A percentile compares a stretch with the other conserved stretches of the same genome.
Evolutionary conservation across 805 yeast genomes (phyloP).

Genomic region (Debaryomyces hansenii): DNA sequence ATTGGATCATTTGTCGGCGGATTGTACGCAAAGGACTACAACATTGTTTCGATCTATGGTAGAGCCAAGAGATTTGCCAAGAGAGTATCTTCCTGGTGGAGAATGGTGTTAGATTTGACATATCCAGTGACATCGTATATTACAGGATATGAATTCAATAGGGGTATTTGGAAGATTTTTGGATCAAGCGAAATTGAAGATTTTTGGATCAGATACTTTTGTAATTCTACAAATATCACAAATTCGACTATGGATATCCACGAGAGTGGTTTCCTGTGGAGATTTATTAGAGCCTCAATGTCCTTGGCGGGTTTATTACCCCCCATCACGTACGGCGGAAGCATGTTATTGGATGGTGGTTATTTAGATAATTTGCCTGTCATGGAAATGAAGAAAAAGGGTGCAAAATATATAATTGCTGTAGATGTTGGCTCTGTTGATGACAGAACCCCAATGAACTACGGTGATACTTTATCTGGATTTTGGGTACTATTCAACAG

Average conservation of each 20-base stretch:
- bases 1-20: conserved; percentile 97
- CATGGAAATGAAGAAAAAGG: conserved; percentile 83
- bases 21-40: conserved; percentile 87
- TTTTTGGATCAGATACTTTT: conserved; percentile 86
- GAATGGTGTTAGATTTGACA: conserved; percentile 79
- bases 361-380: conserved; percentile 94
- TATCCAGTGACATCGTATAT: conserved; percentile 93
- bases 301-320: conserved; percentile 92
- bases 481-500: conserved; percentile 85
- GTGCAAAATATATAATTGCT: conserved; percentile 85
- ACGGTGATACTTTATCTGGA: conserved; percentile 93
- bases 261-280: conserved; percentile 90
- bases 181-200: conserved; percentile 93
- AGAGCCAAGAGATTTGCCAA: conserved; percentile 83
- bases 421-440: conserved; percentile 96
- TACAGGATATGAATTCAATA: conserved; percentile 94
- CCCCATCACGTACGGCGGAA: conserved; percentile 83
- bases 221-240: conserved; percentile 93
- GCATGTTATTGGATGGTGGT: conserved; percentile 95
- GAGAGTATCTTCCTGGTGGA: conserved; percentile 82
- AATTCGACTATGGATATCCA: conserved; percentile 95
- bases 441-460: conserved; percentile 83
- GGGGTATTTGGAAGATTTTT: conserved; percentile 96
- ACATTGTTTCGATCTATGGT: conserved; percentile 87
- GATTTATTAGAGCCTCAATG: conserved; percentile 95